A percentile compares a stretch with the other conserved stretches of the same genome.
phyloP scores from a whole-genome alignment of 169 alveolate species.

The Cryptosporidium baileyi region DNA sequence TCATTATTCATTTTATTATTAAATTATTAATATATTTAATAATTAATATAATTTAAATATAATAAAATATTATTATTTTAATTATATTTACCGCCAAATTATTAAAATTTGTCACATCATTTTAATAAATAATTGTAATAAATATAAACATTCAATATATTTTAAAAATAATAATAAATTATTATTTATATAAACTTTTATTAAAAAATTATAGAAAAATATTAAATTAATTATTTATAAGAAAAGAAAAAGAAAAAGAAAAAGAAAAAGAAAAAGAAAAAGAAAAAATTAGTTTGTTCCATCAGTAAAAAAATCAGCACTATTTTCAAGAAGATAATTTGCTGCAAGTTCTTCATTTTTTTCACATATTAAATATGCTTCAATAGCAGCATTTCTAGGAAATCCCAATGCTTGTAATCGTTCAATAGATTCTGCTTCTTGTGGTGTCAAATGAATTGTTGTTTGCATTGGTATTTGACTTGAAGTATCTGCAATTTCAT shows the following conservation, averaged over 20 bases:
- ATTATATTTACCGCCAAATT: no score
- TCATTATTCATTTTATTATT: not conserved
- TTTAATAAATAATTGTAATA: no score
- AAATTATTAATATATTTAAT: not conserved
- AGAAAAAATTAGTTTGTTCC: not conserved
- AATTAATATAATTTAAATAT: no score
- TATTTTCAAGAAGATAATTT: constrained; percentile 84
- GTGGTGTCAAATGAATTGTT: constrained; percentile 85
- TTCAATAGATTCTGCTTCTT: constrained; percentile 89
- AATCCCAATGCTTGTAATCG: constrained; percentile 90
- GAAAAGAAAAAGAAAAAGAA: not conserved
- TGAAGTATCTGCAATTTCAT: constrained; percentile 30
- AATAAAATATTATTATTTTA: no score
- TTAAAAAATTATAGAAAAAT: not conserved
- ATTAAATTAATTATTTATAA: no score
- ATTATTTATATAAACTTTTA: no score
- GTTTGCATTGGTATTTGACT: constrained; percentile 37
- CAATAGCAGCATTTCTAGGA: constrained; percentile 91
- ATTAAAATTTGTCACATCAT: no score
- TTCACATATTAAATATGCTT: constrained; percentile 96
- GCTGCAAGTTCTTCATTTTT: constrained; percentile 93
- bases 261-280: not conserved
- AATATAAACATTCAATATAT: no score
- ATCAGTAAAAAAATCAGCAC: constrained; percentile 76
- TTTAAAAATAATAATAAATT: no score